These are phyloP conservation scores for Solanum aculeatissimum DNA, from an alignment of 305 asterid species.

Conservation along the genomic window DNA sequence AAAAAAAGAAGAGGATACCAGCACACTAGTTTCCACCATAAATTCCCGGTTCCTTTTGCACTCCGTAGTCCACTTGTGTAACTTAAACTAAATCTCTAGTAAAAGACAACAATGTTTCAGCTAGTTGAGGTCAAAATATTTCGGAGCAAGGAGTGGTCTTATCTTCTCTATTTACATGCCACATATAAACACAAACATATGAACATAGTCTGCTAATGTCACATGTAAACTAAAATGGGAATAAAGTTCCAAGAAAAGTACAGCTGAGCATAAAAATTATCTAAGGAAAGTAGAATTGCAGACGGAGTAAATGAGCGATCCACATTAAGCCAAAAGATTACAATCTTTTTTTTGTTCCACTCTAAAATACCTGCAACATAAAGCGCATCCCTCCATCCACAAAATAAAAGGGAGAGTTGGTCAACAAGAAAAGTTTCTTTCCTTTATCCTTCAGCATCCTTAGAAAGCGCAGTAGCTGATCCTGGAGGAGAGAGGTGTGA, in stretches of 20 bases:
- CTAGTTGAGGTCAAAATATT: not conserved
- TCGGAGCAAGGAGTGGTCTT: not conserved
- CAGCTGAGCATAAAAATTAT: not conserved
- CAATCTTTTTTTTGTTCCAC: not conserved
- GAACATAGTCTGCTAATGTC: not conserved
- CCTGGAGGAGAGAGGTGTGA: conserved; percentile 26
- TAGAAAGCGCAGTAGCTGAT: conserved; percentile 57
- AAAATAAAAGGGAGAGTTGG: conserved; percentile 88
- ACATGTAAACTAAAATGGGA: not conserved
- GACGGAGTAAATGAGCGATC: not conserved
- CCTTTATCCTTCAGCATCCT: conserved; percentile 82
- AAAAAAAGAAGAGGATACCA: not conserved
- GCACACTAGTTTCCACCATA: not conserved
- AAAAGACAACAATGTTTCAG: not conserved
- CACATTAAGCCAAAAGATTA: not conserved
- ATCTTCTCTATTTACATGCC: not conserved
- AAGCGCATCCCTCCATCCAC: conserved; percentile 97
- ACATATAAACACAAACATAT: not conserved
- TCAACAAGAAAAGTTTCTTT: conserved; percentile 86
- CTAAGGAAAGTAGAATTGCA: not conserved
- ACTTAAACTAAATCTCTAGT: not conserved
- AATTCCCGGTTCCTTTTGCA: not conserved
- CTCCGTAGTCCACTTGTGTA: not conserved
- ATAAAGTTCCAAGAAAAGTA: not conserved
- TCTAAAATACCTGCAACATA: conserved; percentile 68